These are phyloP conservation scores for Microcos paniculata DNA, from an alignment of 345 rosid species.

Conservation along the genomic window DNA sequence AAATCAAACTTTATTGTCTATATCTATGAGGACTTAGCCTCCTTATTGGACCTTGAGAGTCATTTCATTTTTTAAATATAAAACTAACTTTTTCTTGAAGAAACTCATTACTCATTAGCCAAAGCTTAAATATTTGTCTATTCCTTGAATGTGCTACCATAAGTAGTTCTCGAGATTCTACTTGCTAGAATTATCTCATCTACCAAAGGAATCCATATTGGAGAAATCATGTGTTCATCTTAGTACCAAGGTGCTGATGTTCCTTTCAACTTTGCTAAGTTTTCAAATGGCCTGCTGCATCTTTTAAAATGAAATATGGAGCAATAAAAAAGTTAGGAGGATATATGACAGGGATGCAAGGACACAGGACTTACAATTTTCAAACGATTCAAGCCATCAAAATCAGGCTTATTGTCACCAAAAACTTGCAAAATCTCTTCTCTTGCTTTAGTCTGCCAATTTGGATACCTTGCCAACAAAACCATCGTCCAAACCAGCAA, in stretches of 20 bases:
- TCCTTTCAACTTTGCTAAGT: neutral
- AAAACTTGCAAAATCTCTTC: constrained; percentile 33
- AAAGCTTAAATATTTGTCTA: neutral
- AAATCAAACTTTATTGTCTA: neutral
- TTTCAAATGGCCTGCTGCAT: neutral
- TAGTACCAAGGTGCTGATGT: neutral
- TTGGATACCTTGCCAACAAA: constrained; percentile 20
- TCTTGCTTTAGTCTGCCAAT: constrained; percentile 38
- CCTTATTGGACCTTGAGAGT: neutral
- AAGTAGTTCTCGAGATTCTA: neutral
- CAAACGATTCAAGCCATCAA: constrained; percentile 18
- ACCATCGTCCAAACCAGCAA: constrained; percentile 38
- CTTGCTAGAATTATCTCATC: neutral
- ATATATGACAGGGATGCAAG: neutral
- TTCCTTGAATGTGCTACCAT: neutral
- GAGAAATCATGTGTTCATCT: neutral
- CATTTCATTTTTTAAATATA: neutral
- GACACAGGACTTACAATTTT: constrained; percentile 22
- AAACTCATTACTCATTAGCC: neutral
- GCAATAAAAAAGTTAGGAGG: neutral
- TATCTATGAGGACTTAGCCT: neutral
- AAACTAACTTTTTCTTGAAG: neutral
- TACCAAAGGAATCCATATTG: neutral
- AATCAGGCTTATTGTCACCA: constrained; percentile 22
- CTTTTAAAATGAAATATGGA: neutral